Evolutionary conservation across 805 yeast species (phyloP).

Genomic region (Brettanomyces custersianus): DNA sequence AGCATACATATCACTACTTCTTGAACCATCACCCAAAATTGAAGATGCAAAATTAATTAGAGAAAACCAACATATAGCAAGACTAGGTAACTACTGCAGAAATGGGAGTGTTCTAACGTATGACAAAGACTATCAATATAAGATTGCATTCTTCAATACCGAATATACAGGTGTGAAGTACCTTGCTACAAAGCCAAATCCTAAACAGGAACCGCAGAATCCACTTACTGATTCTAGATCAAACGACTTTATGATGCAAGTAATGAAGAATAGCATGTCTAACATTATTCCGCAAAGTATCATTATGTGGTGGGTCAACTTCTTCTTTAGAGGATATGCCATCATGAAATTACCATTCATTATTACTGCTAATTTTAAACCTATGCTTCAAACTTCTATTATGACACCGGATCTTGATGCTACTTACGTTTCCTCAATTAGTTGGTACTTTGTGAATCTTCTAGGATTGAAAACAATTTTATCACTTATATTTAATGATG

Average conservation of each 20-base stretch:
- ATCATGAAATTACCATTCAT: conserved; percentile 89
- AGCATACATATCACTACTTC: conserved; percentile 52
- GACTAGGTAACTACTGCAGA: conserved; percentile 41
- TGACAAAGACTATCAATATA: conserved; percentile 39
- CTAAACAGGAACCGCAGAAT: conserved; percentile 31
- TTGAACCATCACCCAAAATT: conserved; percentile 50
- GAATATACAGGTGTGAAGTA: conserved; percentile 34
- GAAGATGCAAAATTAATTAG: conserved; percentile 41
- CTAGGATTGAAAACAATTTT: conserved; percentile 78
- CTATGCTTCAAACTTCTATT: conserved; percentile 86
- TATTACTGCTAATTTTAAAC: conserved; percentile 78
- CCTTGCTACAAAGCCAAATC: conserved; percentile 37
- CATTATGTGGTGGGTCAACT: conserved; percentile 94
- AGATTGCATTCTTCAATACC: conserved; percentile 26
- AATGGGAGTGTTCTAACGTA: conserved; percentile 25
- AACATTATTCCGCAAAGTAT: conserved; percentile 86
- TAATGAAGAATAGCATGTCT: conserved; percentile 75
- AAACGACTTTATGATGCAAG: conserved; percentile 62
- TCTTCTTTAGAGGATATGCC: conserved; percentile 85
- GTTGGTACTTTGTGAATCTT: conserved; percentile 91
- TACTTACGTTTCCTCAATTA: conserved; percentile 85
- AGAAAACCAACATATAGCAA: conserved; percentile 56
- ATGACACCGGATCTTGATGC: conserved; percentile 79
- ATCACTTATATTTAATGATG: conserved; percentile 54
- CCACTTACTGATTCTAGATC: conserved; percentile 49